Conservation (phyloP, 1,139 yeast genomes). For the Debaryomycetaceae sp. region DNA sequence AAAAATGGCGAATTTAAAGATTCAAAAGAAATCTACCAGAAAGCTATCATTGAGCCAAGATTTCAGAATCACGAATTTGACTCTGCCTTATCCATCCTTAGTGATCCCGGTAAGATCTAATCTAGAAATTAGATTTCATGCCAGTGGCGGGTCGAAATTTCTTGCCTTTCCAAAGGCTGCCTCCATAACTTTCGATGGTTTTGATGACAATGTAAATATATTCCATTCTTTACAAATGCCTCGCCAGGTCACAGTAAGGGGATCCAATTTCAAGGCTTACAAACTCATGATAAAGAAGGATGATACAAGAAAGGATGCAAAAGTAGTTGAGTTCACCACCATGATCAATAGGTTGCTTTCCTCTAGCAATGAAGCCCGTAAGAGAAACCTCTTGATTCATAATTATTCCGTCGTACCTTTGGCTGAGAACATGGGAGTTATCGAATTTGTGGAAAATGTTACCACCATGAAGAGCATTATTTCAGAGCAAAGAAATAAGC, state of each 20-base stretch:
- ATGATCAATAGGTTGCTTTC: slow-evolving; percentile 74
- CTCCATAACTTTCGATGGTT: slow-evolving; percentile 50
- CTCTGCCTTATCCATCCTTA: slow-evolving; percentile 56
- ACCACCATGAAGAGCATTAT: slow-evolving; percentile 74
- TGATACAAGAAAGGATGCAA: slow-evolving; percentile 93
- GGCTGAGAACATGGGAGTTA: slow-evolving; percentile 82
- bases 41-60: slow-evolving; percentile 38
- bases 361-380: slow-evolving; percentile 67
- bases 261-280: slow-evolving; percentile 72
- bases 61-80: slow-evolving; percentile 43
- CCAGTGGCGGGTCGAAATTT: slow-evolving; percentile 39
- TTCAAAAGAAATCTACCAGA: slow-evolving; percentile 33
- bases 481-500: slow-evolving; percentile 37
- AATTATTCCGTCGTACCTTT: slow-evolving; percentile 90
- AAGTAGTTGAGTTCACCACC: slow-evolving; percentile 88
- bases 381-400: slow-evolving; percentile 65
- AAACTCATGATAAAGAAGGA: slow-evolving; percentile 83
- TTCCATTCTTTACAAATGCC: slow-evolving; percentile 87
- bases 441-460: slow-evolving; percentile 90
- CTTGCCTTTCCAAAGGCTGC: slow-evolving; percentile 54
- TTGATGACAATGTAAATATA: slow-evolving; percentile 64
- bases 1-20: slow-evolving; percentile 31
- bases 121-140: slow-evolving; percentile 65
- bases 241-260: slow-evolving; percentile 68
- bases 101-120: slow-evolving; percentile 81